These are phyloP conservation scores for Xylaria longipes DNA, from an alignment of 495 filamentous ascomycete genomes.

Conservation along the genomic window DNA sequence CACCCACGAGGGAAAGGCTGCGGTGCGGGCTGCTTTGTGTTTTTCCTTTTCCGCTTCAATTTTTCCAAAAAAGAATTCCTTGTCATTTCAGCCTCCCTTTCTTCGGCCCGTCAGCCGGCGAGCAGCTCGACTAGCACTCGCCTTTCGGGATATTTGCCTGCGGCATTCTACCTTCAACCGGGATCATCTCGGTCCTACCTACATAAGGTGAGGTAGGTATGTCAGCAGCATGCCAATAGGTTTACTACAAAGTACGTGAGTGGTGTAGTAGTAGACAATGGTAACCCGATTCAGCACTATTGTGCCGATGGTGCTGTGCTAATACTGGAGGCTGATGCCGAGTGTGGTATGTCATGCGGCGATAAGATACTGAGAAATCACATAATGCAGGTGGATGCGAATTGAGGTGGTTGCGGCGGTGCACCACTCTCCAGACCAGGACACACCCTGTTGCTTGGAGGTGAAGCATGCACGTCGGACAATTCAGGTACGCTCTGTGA, in stretches of 20 bases:
- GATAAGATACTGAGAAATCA: not conserved
- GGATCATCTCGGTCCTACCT: slow-evolving; percentile 5
- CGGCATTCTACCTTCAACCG: not conserved
- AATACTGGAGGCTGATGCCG: not conserved
- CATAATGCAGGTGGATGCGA: not conserved
- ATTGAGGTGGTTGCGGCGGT: not conserved
- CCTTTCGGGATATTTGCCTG: not conserved
- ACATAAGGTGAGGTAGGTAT: not conserved
- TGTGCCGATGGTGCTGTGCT: not conserved
- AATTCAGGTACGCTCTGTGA: slow-evolving; percentile 11
- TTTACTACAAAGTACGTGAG: not conserved
- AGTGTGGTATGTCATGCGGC: not conserved
- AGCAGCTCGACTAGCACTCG: not conserved
- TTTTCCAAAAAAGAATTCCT: too few relatives aligned
- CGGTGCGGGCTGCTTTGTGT: not conserved
- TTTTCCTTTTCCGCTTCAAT: too few relatives aligned
- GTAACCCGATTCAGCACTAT: not conserved
- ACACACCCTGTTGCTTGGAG: not conserved
- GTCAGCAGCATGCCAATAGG: not conserved
- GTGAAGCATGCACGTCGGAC: not conserved
- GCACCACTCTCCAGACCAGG: too few relatives aligned
- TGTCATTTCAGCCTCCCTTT: too few relatives aligned
- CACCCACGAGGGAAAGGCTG: not conserved
- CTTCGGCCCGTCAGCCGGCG: not conserved
- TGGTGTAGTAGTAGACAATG: not conserved